Evolutionary conservation across 176 grass and related monocot genomes (phyloP), one percentile per base, ranked within the genome.

Genomic region (Carex myosuroides): DNA sequence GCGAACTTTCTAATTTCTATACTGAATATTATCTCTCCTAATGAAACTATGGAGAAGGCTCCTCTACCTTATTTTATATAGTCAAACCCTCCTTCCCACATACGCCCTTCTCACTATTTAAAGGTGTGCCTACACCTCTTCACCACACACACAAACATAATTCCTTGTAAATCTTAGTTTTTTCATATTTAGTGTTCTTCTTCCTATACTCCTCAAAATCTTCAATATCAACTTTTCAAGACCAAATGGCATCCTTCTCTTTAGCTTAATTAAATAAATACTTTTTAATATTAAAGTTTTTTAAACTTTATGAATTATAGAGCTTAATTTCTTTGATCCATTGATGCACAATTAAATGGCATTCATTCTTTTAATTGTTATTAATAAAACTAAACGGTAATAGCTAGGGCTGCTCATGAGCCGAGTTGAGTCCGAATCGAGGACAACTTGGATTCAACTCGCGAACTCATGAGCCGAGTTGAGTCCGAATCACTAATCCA

Each of bases 201-300:
- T 64, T 29, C 26, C 26, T 29, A 29, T 29, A 29, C 26, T 64
- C 69, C 63, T 48, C n/a, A 8, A 55, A 30, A 42, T 17, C 66
- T 85, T 35, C 3, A 14, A 35, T 74, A 35, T 55, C 35, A 30
- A 39, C 37, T 39, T 39, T 39, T 39, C 37, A 71, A 66, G 62
- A 35, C 4, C 0, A 14, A 70, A 95, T 92, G 90, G 90, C 87
- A 37, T 60, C 72, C 7, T 86, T 24, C 64, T 70, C 60, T 82
- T 22, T 82, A 16, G 11, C 39, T 29, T 29, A 29, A 29, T 29
- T 29, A 29, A 29, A 29, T 29, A 29, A 29, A 29, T 29, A 29
- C 29, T 29, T 29, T 29, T 29, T 29, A 29, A 29, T 29, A 29
- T 29, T 29, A 29, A 29, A 29, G 29, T 29, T 29, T 29, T 29